phyloP scores from a whole-genome alignment of 805 yeast genomes.

The Pichia cephalocereana region DNA sequence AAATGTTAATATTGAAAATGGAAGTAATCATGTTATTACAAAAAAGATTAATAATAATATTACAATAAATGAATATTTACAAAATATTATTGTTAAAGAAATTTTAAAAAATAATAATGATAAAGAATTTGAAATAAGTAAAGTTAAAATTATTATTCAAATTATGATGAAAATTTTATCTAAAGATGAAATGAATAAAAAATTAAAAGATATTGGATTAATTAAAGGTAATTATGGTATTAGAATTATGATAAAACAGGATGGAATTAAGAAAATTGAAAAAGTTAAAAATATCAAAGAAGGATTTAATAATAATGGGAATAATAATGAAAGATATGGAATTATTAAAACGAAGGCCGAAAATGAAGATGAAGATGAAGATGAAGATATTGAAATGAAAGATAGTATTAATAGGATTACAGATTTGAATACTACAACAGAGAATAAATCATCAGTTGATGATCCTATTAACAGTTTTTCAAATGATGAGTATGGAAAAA shows the following conservation, averaged over 20 bases:
- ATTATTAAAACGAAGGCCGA: too few relatives aligned
- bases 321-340: too few relatives aligned
- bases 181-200: neutral
- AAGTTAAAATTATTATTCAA: neutral
- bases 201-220: neutral
- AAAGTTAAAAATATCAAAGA: too few relatives aligned
- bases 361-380: neutral
- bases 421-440: too few relatives aligned
- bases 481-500: too few relatives aligned
- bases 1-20: neutral
- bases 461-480: too few relatives aligned
- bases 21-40: neutral
- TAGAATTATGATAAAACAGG: neutral
- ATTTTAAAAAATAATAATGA: neutral
- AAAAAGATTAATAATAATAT: neutral
- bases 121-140: neutral
- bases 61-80: neutral
- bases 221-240: neutral
- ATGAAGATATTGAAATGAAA: neutral
- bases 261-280: neutral
- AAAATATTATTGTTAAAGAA: neutral
- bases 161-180: neutral
- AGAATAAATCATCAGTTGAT: too few relatives aligned
- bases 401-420: too few relatives aligned
- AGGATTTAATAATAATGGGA: too few relatives aligned